These are phyloP conservation scores for Leccinum rimulosum DNA, from an alignment of 768 basidiomycete genomes.

Conservation along the genomic window DNA sequence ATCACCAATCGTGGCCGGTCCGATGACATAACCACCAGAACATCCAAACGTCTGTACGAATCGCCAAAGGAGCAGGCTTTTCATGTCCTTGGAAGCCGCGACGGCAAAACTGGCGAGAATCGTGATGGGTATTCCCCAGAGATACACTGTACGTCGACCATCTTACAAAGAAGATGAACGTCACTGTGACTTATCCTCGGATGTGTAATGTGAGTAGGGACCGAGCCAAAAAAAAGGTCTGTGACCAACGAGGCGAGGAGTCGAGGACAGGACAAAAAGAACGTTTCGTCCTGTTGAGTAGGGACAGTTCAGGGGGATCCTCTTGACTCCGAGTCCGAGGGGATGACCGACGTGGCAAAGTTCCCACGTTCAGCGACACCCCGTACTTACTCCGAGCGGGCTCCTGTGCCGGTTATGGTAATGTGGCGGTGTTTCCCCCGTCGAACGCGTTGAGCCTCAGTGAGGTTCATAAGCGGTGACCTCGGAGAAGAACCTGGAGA, in stretches of 20 bases:
- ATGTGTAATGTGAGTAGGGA: background rate
- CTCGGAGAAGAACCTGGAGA: slow-evolving; percentile 1
- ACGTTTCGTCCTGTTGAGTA: background rate
- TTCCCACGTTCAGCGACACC: background rate
- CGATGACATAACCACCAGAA: slow-evolving; percentile 54
- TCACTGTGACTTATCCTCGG: background rate
- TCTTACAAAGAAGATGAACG: slow-evolving; percentile 37
- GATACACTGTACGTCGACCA: slow-evolving; percentile 61
- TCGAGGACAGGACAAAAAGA: background rate
- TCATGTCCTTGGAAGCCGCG: slow-evolving; percentile 41
- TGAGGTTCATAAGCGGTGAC: too few species aligned
- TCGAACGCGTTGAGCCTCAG: background rate
- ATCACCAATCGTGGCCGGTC: slow-evolving; percentile 60
- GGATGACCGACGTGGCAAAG: background rate
- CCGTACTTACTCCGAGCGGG: background rate
- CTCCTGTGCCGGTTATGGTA: slow-evolving; percentile 8
- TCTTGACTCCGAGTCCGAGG: background rate
- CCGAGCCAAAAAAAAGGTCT: background rate
- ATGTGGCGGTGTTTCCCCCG: slow-evolving; percentile 5
- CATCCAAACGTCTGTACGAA: slow-evolving; percentile 67
- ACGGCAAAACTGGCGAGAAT: slow-evolving; percentile 61
- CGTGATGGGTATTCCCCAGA: slow-evolving; percentile 57
- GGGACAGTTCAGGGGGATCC: background rate
- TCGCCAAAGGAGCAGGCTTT: slow-evolving; percentile 54
- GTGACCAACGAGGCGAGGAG: background rate